These are phyloP conservation scores for Apiotrichum veenhuisii DNA, from an alignment of 1,284 basidiomycete species.

Conservation along the genomic window DNA sequence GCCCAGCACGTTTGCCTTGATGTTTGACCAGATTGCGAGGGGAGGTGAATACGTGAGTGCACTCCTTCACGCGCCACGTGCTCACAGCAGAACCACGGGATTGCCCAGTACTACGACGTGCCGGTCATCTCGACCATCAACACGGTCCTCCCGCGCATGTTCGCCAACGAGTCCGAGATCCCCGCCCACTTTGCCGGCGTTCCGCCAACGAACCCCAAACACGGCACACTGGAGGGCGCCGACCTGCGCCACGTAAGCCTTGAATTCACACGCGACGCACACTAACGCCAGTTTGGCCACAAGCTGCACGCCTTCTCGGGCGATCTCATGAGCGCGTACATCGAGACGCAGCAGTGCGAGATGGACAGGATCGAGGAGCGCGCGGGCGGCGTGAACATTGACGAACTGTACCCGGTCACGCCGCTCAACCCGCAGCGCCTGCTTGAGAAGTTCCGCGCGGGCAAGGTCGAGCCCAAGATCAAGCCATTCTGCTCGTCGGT, in stretches of 20 bases:
- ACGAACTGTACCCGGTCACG: constrained; percentile 26
- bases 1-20: constrained; percentile 37
- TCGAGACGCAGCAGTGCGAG: constrained; percentile 41
- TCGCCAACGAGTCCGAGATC: constrained; percentile 20
- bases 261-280: too few relatives aligned
- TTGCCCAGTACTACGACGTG: constrained; percentile 42
- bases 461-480: constrained; percentile 25
- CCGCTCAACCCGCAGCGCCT: constrained; percentile 14
- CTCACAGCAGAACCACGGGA: constrained; percentile 37
- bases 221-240: constrained; percentile 13
- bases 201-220: too few relatives aligned
- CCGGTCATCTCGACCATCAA: constrained; percentile 39
- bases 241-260: constrained; percentile 36
- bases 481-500: constrained; percentile 38
- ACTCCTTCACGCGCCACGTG: too few relatives aligned
- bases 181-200: too few relatives aligned
- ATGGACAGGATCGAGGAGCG: constrained; percentile 32
- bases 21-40: too few relatives aligned
- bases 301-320: constrained; percentile 38
- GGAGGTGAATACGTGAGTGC: too few relatives aligned
- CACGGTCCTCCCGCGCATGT: constrained; percentile 24
- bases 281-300: too few relatives aligned
- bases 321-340: constrained; percentile 35
- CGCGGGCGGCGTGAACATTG: constrained; percentile 11
- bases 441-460: constrained; percentile 6